Conservation (phyloP, 2,329 filamentous ascomycete species). For the Aspergillus udagawae region DNA sequence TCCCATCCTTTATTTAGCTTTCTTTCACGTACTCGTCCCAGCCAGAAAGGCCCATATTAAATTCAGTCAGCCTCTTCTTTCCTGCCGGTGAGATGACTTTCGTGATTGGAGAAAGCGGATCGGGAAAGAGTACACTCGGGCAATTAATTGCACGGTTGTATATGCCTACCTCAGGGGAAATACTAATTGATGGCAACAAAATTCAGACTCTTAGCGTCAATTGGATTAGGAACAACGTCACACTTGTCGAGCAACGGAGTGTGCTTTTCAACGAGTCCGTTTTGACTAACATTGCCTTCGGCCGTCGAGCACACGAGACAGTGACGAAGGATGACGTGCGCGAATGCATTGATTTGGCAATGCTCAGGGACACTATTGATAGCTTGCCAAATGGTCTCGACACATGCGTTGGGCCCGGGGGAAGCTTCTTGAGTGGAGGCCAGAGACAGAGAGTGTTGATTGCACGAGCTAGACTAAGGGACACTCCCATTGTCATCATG, state of each 20-base stretch:
- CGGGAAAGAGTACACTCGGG: constrained; percentile 84
- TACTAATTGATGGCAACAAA: constrained; percentile 64
- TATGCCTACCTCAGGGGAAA: constrained; percentile 58
- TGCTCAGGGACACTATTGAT: constrained; percentile 64
- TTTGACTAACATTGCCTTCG: constrained; percentile 72
- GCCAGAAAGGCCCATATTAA: constrained; percentile 56
- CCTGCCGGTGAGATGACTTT: constrained; percentile 70
- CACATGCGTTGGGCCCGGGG: constrained; percentile 67
- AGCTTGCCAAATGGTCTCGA: constrained; percentile 66
- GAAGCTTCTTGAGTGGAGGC: constrained; percentile 72
- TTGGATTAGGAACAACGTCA: constrained; percentile 76
- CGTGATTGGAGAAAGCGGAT: constrained; percentile 80
- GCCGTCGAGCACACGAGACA: constrained; percentile 48
- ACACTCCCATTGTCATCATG: constrained; percentile 76
- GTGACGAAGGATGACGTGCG: constrained; percentile 56
- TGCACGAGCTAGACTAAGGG: constrained; percentile 70
- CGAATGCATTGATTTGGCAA: constrained; percentile 61
- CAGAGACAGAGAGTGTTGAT: constrained; percentile 79
- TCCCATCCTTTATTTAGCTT: constrained; percentile 50
- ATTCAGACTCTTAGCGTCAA: constrained; percentile 59
- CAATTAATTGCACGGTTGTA: constrained; percentile 80
- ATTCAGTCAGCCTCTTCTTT: constrained; percentile 64
- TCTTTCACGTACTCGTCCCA: constrained; percentile 77
- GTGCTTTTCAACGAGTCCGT: constrained; percentile 79
- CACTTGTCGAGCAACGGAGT: constrained; percentile 76